phyloP scores from a whole-genome alignment of 148 eudicot species.

The Polygonum maritimum region DNA sequence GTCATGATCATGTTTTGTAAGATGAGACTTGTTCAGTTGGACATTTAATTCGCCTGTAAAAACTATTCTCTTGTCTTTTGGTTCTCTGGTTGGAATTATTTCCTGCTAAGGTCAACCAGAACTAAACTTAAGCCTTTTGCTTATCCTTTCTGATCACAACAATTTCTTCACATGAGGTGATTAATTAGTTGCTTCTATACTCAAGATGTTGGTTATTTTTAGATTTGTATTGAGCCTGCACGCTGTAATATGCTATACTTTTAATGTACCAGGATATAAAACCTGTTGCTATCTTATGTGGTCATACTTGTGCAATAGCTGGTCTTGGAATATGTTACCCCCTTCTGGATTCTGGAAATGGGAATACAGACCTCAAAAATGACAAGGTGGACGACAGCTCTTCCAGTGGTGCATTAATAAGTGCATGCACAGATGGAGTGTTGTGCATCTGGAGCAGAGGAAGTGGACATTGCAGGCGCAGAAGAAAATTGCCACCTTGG shows the following conservation, averaged over 20 bases:
- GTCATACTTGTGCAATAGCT: conserved; percentile 80
- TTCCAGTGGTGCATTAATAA: conserved; percentile 54
- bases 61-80: neutral
- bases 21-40: neutral
- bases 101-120: neutral
- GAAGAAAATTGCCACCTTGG: conserved; percentile 96
- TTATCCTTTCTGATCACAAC: neutral
- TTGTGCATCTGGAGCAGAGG: conserved; percentile 90
- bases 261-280: conserved; percentile 50
- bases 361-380: conserved; percentile 25
- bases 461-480: conserved; percentile 87
- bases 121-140: neutral
- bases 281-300: conserved; percentile 84
- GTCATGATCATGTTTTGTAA: neutral
- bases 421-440: conserved; percentile 91
- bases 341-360: conserved; percentile 38
- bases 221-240: neutral
- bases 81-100: neutral
- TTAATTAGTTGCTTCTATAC: neutral
- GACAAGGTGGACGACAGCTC: conserved; percentile 25
- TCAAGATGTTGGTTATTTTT: neutral
- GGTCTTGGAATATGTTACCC: conserved; percentile 79
- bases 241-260: neutral
- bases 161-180: neutral
- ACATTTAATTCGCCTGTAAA: neutral